Base-by-base conservation (phyloP, 495 filamentous ascomycete genomes). In the Bathelium albidoporum region DNA sequence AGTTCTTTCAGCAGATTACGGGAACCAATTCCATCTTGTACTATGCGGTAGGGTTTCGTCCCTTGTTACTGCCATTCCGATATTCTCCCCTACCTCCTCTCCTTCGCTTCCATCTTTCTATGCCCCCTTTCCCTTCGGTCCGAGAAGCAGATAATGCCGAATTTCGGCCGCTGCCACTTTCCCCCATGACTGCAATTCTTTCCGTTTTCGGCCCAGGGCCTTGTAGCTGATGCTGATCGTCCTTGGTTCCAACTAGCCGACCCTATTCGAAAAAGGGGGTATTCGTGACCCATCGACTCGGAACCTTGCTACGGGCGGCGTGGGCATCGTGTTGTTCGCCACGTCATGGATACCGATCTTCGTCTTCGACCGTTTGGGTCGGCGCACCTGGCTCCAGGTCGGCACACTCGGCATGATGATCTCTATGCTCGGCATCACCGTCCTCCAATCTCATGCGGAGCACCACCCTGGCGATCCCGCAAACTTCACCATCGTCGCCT, bases 351-450 rank as follows among this genome's bases (percentile, higher is more conserved):
- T 55, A 10, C 49, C 49, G 4, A 55, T 76, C n/a, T 78, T 75
- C 64, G 58, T 77, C 22, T 72, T 77, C 34, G 76, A 78, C 60
- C 70, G 72, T 26, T 72, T 78, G 10, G 74, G 75, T 12, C 73
- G 76, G 1, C 73, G 74, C 29, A 70, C 66, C 20, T 75, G 74
- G 28, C 70, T 78, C 67, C 73, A 71, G 60, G 59, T 71, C 32
- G 69, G 70, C 4, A 65, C 70, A 2, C 52, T 71, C 14, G 69
- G 70, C 22, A 72, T 71, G 70, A 64, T 66, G 22, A 59, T 62
- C 53, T 65, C 70, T 9, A 66, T 69, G 59, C 58, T 70, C 14
- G 69, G 69, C 10, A 70, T 70, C 16, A 65, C 65, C 16, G 65
- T 65, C 41, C 39, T 70, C 7, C 65, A 71, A 24, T 67, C 64